Conservation (phyloP, 2,329 filamentous ascomycete species). For the Metarhizium rileyi region DNA sequence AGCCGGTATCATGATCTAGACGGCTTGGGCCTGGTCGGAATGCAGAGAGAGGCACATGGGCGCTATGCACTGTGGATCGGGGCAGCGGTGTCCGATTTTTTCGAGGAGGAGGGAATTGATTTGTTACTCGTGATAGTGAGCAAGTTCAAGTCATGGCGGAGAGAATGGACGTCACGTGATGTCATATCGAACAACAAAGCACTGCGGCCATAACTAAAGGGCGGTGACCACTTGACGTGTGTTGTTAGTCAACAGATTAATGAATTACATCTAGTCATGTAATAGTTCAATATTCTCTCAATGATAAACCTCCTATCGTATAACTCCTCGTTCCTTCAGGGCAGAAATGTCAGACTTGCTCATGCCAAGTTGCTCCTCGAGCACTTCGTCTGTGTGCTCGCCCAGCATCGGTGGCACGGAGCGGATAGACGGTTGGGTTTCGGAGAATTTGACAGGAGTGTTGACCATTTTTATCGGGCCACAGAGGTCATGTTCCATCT, state of each 20-base stretch:
- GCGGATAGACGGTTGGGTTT: constrained; percentile 66
- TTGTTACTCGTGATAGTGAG: too few species aligned
- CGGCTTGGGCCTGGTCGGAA: too few species aligned
- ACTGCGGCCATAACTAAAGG: background rate
- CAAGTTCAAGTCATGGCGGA: background rate
- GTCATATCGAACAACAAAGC: background rate
- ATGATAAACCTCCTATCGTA: constrained; percentile 33
- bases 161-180: background rate
- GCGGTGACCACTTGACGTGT: too few species aligned
- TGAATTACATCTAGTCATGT: background rate
- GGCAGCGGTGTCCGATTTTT: background rate
- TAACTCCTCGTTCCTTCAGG: constrained; percentile 57
- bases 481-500: constrained; percentile 74
- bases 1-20: background rate
- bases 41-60: background rate
- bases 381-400: constrained; percentile 74
- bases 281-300: background rate
- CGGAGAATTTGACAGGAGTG: constrained; percentile 88
- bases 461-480: constrained; percentile 86
- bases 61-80: too few species aligned
- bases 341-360: constrained; percentile 46
- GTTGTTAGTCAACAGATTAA: too few species aligned
- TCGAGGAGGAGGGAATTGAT: background rate
- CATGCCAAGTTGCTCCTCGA: constrained; percentile 54
- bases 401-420: constrained; percentile 76